phyloP scores from a whole-genome alignment of 2,329 filamentous ascomycete species.

The Arachnopeziza araneosa region DNA sequence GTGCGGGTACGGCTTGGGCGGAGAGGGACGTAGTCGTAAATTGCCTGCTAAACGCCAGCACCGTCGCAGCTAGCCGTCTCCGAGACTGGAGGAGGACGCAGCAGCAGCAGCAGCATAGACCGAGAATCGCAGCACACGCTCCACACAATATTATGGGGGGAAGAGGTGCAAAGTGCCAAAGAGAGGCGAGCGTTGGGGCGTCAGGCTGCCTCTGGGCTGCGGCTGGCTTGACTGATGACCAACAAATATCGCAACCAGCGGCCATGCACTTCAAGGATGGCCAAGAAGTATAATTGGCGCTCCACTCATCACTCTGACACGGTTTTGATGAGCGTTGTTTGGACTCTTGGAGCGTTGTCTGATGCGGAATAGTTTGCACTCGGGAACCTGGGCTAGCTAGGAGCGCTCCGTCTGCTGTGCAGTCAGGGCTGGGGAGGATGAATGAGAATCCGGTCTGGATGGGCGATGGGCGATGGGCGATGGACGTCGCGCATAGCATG shows the following conservation, averaged over 20 bases:
- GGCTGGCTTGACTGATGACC: conserved; percentile 10
- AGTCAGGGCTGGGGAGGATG: neutral
- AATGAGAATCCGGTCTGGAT: neutral
- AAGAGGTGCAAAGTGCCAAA: neutral
- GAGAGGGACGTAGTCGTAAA: neutral
- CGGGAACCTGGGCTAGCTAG: neutral
- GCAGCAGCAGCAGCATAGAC: neutral
- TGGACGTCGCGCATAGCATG: neutral
- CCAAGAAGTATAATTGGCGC: conserved; percentile 9
- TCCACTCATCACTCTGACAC: conserved; percentile 14
- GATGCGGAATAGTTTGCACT: conserved; percentile 12
- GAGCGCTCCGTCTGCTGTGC: neutral
- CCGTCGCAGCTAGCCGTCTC: conserved; percentile 16
- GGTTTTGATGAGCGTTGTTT: conserved; percentile 6
- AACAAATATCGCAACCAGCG: conserved; percentile 11
- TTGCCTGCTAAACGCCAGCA: conserved; percentile 11
- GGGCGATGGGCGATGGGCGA: no score
- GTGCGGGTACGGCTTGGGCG: neutral
- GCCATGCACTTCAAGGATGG: conserved; percentile 4
- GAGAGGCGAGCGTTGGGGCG: neutral
- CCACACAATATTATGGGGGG: neutral
- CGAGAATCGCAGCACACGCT: neutral
- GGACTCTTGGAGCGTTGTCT: conserved; percentile 14
- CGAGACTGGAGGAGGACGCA: conserved; percentile 13
- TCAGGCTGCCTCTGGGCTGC: neutral